phyloP scores from a whole-genome alignment of 1,139 yeast genomes.

The Zygosaccharomyces pseudobailii region DNA sequence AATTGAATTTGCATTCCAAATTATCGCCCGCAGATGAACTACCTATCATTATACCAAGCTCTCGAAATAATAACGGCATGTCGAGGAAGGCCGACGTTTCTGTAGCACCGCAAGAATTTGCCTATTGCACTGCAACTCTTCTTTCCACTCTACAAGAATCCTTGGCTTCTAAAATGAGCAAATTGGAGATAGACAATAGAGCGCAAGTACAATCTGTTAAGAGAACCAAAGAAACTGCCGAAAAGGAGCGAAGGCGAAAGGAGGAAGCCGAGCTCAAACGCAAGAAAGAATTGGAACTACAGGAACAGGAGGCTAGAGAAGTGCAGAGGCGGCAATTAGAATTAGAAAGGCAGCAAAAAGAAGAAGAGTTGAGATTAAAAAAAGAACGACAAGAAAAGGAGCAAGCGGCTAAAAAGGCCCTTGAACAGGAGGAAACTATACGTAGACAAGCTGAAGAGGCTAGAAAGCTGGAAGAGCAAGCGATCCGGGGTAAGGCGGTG shows the following conservation, averaged over 20 bases:
- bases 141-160: constrained; percentile 8
- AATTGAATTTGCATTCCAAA: constrained; percentile 14
- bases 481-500: constrained; percentile 11
- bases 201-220: constrained; percentile 14
- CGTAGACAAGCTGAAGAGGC: constrained; percentile 15
- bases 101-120: background rate
- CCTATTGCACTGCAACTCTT: constrained; percentile 4
- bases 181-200: constrained; percentile 12
- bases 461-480: constrained; percentile 16
- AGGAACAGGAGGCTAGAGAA: constrained; percentile 15
- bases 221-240: constrained; percentile 11
- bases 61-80: background rate
- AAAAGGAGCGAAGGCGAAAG: constrained; percentile 16
- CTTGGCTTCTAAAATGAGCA: constrained; percentile 7
- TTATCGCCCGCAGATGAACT: constrained; percentile 3
- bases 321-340: constrained; percentile 6
- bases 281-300: constrained; percentile 14
- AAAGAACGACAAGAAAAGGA: constrained; percentile 9
- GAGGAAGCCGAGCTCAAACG: constrained; percentile 15
- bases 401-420: constrained; percentile 4
- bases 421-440: constrained; percentile 8
- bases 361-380: constrained; percentile 9
- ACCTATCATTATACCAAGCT: background rate
- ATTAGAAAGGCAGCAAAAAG: constrained; percentile 11
- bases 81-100: background rate